phyloP scores from a whole-genome alignment of 208 protist species.

The Leishmania gerbilli region DNA sequence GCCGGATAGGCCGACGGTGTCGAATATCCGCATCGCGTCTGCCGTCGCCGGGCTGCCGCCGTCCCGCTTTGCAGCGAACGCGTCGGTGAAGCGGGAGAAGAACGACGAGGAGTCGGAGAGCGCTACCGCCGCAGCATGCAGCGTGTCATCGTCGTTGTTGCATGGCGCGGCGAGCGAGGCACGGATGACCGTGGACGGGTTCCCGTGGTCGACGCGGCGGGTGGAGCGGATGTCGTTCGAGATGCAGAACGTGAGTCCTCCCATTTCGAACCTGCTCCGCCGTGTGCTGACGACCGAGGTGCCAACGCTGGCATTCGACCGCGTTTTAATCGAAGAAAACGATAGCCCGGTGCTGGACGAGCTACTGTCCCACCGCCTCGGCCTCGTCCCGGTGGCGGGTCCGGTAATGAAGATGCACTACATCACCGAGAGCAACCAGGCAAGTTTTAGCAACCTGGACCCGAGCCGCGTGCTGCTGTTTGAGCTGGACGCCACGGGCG shows the following conservation, averaged over 20 bases:
- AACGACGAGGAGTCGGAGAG: constrained; percentile 36
- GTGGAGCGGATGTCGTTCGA: constrained; percentile 87
- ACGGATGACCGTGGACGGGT: constrained; percentile 33
- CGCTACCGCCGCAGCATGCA: neutral
- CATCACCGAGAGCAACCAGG: constrained; percentile 61
- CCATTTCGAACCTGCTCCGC: constrained; percentile 97
- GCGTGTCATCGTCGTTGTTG: constrained; percentile 7
- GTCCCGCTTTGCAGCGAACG: constrained; percentile 16
- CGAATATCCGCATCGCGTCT: constrained; percentile 72
- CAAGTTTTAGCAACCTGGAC: constrained; percentile 68
- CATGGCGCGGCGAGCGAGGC: neutral
- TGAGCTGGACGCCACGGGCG: constrained; percentile 74
- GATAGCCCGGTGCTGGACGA: constrained; percentile 98
- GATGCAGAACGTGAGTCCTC: constrained; percentile 74
- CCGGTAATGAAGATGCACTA: constrained; percentile 93
- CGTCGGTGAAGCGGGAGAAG: constrained; percentile 17
- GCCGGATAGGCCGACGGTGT: constrained; percentile 68
- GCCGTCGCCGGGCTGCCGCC: constrained; percentile 59
- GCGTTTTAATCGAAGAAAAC: constrained; percentile 97
- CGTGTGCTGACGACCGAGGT: constrained; percentile 97
- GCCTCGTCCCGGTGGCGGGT: constrained; percentile 97
- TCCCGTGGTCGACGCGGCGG: constrained; percentile 62
- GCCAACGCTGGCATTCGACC: constrained; percentile 98
- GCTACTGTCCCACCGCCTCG: constrained; percentile 96
- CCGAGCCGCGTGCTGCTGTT: constrained; percentile 81